Percentiles rank a stretch among this genome's conserved stretches.
Evolutionary conservation across 2,329 filamentous ascomycete genomes (phyloP).

Genomic region (Fusarium falciforme): DNA sequence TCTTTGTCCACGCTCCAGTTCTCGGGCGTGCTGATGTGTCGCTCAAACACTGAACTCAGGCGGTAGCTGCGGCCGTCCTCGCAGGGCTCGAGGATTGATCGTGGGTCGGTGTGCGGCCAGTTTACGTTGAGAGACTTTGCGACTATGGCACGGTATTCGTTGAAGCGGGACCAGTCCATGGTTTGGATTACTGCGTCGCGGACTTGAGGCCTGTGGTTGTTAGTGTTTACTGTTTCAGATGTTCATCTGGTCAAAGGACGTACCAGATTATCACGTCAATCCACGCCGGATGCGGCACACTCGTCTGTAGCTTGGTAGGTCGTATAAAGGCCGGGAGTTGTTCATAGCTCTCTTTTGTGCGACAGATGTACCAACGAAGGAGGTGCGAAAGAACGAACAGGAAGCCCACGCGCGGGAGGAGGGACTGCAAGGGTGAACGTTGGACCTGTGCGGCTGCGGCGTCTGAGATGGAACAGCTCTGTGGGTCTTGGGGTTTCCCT

Average conservation of each 20-base stretch:
- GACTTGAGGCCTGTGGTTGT: slow-evolving; percentile 22
- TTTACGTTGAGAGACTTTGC: slow-evolving; percentile 14
- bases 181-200: slow-evolving; percentile 34
- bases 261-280: slow-evolving; percentile 38
- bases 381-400: slow-evolving; percentile 26
- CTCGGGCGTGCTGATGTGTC: slow-evolving; percentile 5
- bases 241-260: not conserved
- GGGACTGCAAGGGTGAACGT: slow-evolving; percentile 12
- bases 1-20: slow-evolving; percentile 25
- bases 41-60: slow-evolving; percentile 15
- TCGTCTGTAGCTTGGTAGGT: slow-evolving; percentile 40
- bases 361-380: slow-evolving; percentile 36
- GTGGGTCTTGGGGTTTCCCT: not conserved
- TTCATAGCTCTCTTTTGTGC: slow-evolving; percentile 38
- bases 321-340: slow-evolving; percentile 37
- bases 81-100: not conserved
- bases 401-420: slow-evolving; percentile 34
- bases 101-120: slow-evolving; percentile 8
- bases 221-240: not conserved
- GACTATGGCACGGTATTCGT: slow-evolving; percentile 13
- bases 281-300: slow-evolving; percentile 42
- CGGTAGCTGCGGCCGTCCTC: slow-evolving; percentile 5
- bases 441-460: slow-evolving; percentile 30
- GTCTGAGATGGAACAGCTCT: slow-evolving; percentile 19
- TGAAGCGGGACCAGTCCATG: slow-evolving; percentile 27